These are phyloP conservation scores for Piper longum DNA, from an alignment of 164 flowering plant species.

Conservation along the genomic window DNA sequence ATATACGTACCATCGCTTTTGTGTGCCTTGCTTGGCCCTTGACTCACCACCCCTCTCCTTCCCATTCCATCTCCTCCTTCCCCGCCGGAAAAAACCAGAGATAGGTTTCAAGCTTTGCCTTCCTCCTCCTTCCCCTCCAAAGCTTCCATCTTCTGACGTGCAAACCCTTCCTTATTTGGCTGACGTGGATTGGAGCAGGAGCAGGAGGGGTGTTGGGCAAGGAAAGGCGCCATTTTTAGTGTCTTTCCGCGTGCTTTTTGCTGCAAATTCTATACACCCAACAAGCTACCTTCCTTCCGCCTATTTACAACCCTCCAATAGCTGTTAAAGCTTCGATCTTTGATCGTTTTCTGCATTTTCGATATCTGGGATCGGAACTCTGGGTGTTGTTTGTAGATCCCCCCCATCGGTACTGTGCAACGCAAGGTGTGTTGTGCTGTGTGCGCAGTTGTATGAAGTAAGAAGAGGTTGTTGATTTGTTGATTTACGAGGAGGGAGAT, in stretches of 20 bases:
- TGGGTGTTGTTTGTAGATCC: not conserved
- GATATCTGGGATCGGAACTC: not conserved
- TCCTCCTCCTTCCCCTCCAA: too few species aligned
- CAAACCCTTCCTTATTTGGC: too few species aligned
- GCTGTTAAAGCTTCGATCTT: not conserved
- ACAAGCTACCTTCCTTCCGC: not conserved
- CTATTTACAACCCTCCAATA: not conserved
- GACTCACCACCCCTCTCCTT: too few species aligned
- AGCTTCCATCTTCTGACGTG: too few species aligned
- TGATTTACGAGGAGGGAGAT: constrained; percentile 11
- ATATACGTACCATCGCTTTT: too few species aligned
- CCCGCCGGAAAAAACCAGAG: too few species aligned
- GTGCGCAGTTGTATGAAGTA: not conserved
- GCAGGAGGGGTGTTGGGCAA: too few species aligned
- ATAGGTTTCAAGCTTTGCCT: too few species aligned
- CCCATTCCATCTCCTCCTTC: too few species aligned
- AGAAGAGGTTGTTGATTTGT: not conserved
- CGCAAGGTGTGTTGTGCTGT: too few species aligned
- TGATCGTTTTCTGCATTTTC: not conserved
- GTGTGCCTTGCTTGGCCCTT: too few species aligned
- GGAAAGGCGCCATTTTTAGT: not conserved
- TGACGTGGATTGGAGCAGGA: too few species aligned
- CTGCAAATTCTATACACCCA: not conserved
- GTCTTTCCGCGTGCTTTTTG: constrained; percentile 2
- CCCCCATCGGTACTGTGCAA: not conserved